These are phyloP conservation scores for Tulasnella sp. DNA, from an alignment of 768 basidiomycete genomes.

Conservation along the genomic window DNA sequence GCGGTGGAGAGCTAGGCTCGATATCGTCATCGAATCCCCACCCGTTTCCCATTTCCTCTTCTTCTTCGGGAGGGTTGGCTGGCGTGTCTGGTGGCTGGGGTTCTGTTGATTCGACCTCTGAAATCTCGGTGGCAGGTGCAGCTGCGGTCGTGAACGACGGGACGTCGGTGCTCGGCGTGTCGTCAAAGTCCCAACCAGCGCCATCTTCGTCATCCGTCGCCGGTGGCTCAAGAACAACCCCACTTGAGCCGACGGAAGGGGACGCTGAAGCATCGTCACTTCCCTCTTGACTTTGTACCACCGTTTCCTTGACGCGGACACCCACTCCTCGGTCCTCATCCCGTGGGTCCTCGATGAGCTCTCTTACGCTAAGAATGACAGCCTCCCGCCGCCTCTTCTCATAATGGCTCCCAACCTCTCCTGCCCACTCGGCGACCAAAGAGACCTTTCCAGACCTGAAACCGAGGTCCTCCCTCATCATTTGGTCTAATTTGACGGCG, in stretches of 20 bases:
- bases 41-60: slow-evolving; percentile 33
- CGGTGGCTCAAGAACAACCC: neutral
- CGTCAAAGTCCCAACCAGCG: slow-evolving; percentile 48
- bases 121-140: slow-evolving; percentile 23
- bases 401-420: slow-evolving; percentile 66
- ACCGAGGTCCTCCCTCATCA: slow-evolving; percentile 45
- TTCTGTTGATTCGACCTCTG: slow-evolving; percentile 28
- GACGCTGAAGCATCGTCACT: neutral
- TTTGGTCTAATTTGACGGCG: slow-evolving; percentile 66
- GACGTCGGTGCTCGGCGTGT: slow-evolving; percentile 35
- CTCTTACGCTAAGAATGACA: slow-evolving; percentile 61
- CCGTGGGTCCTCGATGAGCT: slow-evolving; percentile 40
- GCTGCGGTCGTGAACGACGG: slow-evolving; percentile 28
- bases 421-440: slow-evolving; percentile 63
- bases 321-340: slow-evolving; percentile 29
- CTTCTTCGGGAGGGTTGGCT: neutral
- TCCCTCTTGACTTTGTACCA: neutral
- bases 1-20: slow-evolving; percentile 29
- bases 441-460: slow-evolving; percentile 44
- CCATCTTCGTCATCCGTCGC: slow-evolving; percentile 32
- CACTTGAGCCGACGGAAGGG: neutral
- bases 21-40: slow-evolving; percentile 44
- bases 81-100: neutral
- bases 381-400: slow-evolving; percentile 66
- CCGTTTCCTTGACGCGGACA: slow-evolving; percentile 13